Conservation (phyloP, 805 yeast species). For the Kluyveromyces aestuarii region DNA sequence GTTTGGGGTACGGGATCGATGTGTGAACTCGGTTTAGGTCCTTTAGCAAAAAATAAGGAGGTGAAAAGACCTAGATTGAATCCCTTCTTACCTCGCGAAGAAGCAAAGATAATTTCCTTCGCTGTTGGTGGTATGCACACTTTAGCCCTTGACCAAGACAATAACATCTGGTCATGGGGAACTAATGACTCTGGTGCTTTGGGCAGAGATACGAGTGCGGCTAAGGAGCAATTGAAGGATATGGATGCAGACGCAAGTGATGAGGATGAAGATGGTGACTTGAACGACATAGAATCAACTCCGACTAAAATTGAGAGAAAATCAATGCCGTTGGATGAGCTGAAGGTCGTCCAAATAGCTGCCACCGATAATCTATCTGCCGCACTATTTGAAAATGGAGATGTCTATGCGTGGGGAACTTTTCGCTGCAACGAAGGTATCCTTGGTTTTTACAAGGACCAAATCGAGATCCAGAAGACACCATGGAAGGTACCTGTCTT, state of each 20-base stretch:
- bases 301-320: constrained; percentile 60
- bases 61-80: constrained; percentile 94
- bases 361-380: constrained; percentile 92
- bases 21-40: constrained; percentile 98
- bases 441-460: constrained; percentile 63
- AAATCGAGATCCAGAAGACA: constrained; percentile 49
- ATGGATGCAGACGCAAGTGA: constrained; percentile 50
- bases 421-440: constrained; percentile 90
- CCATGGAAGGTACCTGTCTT: constrained; percentile 51
- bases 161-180: constrained; percentile 97
- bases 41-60: constrained; percentile 81
- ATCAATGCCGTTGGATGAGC: constrained; percentile 41
- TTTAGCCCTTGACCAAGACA: constrained; percentile 66
- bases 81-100: constrained; percentile 56
- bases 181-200: constrained; percentile 86
- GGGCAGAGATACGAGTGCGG: constrained; percentile 74
- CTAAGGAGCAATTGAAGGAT: constrained; percentile 56
- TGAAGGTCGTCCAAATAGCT: constrained; percentile 65
- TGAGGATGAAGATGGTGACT: constrained; percentile 71
- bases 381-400: constrained; percentile 69
- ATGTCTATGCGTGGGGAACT: constrained; percentile 96
- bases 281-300: constrained; percentile 82
- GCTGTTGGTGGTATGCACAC: constrained; percentile 97
- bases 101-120: constrained; percentile 68
- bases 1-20: constrained; percentile 96